Base-by-base conservation (phyloP, 192 early-diverging fungal genomes). In the Umbelopsis sp. region DNA sequence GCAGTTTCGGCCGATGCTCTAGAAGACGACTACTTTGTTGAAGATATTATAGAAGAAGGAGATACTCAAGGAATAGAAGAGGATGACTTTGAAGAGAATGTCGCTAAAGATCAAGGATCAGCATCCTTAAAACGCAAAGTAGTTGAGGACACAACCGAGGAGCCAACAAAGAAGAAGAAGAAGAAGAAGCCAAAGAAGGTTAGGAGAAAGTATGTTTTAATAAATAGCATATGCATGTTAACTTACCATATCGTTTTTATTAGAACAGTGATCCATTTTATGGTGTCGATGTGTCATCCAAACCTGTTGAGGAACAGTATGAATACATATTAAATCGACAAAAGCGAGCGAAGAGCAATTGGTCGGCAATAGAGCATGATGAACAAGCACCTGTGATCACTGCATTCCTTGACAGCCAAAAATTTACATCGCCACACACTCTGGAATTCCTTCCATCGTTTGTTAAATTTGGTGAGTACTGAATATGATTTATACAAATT, bases 1-100 rank as follows among this genome's bases (percentile, higher is more conserved):
- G 44, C 72, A 50, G 72, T 71, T 4, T 82, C 84, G 11, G 84
- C 77, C 29, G 84, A 86, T 51, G 80, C 78, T 24, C 70, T 86
- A 20, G 84, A 83, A 36, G 84, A 86, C 45, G 84, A 83, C 71
- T 86, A 82, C 65, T 75, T 74, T 41, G 69, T 75, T 14, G 80
- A 81, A 22, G 81, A 81, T 41, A 75, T 73, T n/a, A 69, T 82
- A 10, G 76, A 75, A 71, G 49, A 52, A 12, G 69, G 80, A 43
- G 77, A 73, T 12, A 70, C 77, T 29, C 70, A 49, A 4, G 84
- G 59, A 3, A 67, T 69, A 31, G 78, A 53, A 70, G 69, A 67
- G 14, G 51, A 73, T n/a, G 69, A 66, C 12, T 20, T 62, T 32
- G 69, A 80, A 44, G 77, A 71, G 22, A 70, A 82, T 31, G 73